Conservation (phyloP, 148 eudicot genomes). For the Arctostaphylos glauca region DNA sequence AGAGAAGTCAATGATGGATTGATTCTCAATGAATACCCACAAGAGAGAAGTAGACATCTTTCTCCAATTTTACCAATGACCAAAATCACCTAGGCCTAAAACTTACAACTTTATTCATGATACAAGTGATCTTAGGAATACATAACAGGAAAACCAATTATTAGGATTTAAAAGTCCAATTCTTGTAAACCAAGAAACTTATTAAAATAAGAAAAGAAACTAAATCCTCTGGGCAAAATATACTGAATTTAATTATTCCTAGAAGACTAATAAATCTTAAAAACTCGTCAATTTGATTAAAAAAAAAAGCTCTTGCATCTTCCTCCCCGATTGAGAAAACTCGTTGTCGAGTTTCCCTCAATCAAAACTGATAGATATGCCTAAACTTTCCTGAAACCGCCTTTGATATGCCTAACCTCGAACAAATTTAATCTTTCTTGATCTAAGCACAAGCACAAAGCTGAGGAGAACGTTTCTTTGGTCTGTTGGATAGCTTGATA, state of each 20-base stretch:
- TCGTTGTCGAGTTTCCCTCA: no score
- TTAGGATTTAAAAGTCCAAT: not conserved
- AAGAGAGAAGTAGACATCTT: not conserved
- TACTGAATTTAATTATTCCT: not conserved
- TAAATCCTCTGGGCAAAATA: not conserved
- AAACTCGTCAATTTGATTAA: no score
- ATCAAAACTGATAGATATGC: no score
- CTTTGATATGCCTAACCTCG: no score
- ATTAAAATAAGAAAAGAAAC: not conserved
- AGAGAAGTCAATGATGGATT: not conserved
- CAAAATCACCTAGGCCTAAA: not conserved
- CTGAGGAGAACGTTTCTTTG: no score
- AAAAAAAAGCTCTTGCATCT: no score
- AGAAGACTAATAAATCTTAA: no score
- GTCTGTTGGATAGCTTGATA: no score
- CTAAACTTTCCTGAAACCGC: no score
- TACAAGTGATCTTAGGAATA: not conserved
- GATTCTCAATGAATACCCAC: not conserved
- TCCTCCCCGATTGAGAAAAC: no score
- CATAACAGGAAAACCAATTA: not conserved
- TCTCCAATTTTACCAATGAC: not conserved
- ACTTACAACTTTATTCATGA: not conserved
- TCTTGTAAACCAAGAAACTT: not conserved
- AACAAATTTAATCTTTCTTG: no score
- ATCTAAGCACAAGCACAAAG: no score